Conservation (phyloP, 495 filamentous ascomycete genomes). For the Jackrogersella minutella region DNA sequence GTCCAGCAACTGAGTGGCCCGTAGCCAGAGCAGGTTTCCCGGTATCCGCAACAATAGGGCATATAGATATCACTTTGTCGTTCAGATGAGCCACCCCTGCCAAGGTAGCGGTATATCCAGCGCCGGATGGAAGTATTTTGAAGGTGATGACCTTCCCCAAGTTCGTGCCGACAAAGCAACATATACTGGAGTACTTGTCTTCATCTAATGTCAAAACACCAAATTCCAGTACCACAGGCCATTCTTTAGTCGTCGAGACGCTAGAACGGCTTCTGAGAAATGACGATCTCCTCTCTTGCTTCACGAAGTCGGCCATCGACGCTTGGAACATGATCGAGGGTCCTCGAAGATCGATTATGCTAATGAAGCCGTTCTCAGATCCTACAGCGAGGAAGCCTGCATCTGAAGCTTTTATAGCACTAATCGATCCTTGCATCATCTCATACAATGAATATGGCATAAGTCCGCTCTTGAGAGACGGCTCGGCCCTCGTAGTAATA, state of each 20-base stretch:
- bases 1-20: conserved; percentile 70
- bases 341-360: conserved; percentile 85
- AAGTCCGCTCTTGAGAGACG: conserved; percentile 80
- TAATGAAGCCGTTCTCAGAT: conserved; percentile 79
- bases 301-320: conserved; percentile 70
- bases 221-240: conserved; percentile 83
- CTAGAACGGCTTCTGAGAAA: conserved; percentile 61
- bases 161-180: conserved; percentile 90
- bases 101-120: conserved; percentile 77
- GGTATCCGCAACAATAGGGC: conserved; percentile 78
- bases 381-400: conserved; percentile 91
- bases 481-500: conserved; percentile 78
- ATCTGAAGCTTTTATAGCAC: conserved; percentile 80
- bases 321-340: conserved; percentile 84
- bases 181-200: conserved; percentile 93
- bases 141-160: conserved; percentile 84
- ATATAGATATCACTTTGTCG: conserved; percentile 76
- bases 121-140: conserved; percentile 78
- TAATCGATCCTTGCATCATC: conserved; percentile 80
- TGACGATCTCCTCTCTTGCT: conserved; percentile 73
- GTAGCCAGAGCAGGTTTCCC: conserved; percentile 80
- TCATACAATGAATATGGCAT: conserved; percentile 82
- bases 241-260: conserved; percentile 65
- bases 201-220: conserved; percentile 92
- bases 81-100: conserved; percentile 71